Percentiles rank a stretch among this genome's conserved stretches.
These are phyloP conservation scores for Botrytis galanthina DNA, from an alignment of 2,329 filamentous ascomycete species.

Conservation along the genomic window DNA sequence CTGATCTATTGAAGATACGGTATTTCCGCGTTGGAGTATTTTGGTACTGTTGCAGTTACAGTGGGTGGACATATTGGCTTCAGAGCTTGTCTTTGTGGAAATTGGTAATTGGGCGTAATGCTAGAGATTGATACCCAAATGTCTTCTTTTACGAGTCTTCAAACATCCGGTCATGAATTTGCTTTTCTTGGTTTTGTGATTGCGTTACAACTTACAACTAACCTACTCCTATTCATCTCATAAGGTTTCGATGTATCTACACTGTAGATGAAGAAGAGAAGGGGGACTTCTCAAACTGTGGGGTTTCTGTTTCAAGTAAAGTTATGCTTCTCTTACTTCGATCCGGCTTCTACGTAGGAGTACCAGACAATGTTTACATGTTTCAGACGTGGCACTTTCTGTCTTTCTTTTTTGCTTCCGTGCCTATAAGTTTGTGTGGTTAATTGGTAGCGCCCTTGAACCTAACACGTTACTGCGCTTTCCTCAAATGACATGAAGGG, in stretches of 20 bases:
- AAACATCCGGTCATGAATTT: neutral
- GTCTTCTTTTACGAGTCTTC: neutral
- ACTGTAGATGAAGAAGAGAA: neutral
- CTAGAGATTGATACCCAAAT: neutral
- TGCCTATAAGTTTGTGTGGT: neutral
- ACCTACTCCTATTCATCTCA: neutral
- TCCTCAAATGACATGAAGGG: neutral
- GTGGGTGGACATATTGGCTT: neutral
- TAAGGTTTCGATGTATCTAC: neutral
- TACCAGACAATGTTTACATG: neutral
- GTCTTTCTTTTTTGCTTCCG: neutral
- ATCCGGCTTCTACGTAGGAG: neutral
- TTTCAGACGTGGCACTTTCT: constrained; percentile 7
- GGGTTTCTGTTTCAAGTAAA: constrained; percentile 1
- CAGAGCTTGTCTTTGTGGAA: neutral
- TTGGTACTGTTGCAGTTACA: neutral
- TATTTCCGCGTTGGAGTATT: neutral
- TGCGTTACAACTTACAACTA: neutral
- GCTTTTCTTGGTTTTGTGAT: neutral
- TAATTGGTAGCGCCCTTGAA: neutral
- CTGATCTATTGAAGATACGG: neutral
- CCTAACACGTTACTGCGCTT: neutral
- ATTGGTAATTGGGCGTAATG: neutral
- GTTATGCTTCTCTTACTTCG: neutral
- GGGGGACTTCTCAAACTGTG: neutral